Evolutionary conservation across 192 early-diverging fungal genomes (phyloP), one percentile per base, ranked within the genome.

Genomic region (Backusella luteola): DNA sequence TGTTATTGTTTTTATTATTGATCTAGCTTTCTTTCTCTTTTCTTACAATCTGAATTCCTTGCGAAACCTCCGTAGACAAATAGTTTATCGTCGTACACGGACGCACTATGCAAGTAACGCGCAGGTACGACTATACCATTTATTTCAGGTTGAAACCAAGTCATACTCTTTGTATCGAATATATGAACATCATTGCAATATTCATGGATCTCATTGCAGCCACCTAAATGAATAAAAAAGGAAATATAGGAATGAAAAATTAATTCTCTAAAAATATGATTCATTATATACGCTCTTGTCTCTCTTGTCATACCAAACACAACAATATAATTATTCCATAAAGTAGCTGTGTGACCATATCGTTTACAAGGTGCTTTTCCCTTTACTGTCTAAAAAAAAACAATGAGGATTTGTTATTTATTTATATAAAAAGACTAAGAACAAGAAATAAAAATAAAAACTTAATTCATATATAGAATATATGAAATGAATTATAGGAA

Each of bases 151-250:
- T 85, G 78, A 46, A 79, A 83, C 90, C 90, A 91, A 4, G 84
- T 88, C 66, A 77, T 66, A 15, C 77, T 91, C 17, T 83, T 71
- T 21, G 90, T 63, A 63, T 91, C 84, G 41, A 91, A 89, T 6
- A 91, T 76, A 74, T 89, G 81, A 8, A 91, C 77, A 73, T 90
- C 90, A 79, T 91, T 90, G 36, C 89, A 86, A 70, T 89, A 88
- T 44, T 87, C 83, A 11, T 79, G 74, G 14, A 76, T 83, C 32
- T 88, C 87, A 71, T 88, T 88, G 44, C 85, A 84, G 34, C 87
- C 87, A 69, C 87, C 87, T 88, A 73, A 9, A 34, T 59, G 53
- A n/a, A 26, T 59, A 59, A 59, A 59, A 59, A 59, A 59, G 56
- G 56, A 59, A 59, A 59, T 49, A 49, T 19, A 49, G 46, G 46